Percentiles rank a stretch among this genome's conserved stretches.
Evolutionary conservation across 2,329 filamentous ascomycete species (phyloP).

Genomic region (Scedosporium minutisporum): DNA sequence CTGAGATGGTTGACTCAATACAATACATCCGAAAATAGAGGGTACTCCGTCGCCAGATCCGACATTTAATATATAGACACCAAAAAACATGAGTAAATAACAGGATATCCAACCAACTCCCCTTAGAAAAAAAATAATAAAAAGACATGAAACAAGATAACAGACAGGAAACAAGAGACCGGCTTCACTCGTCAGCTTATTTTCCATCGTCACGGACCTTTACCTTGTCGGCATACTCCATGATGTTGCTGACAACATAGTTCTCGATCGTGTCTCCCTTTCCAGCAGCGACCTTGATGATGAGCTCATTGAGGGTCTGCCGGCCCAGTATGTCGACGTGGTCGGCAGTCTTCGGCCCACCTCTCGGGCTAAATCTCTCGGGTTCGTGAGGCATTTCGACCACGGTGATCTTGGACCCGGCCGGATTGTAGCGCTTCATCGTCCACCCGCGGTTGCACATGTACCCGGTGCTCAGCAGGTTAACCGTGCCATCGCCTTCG

Average conservation of each 20-base stretch:
- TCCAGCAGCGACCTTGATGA: conserved; percentile 78
- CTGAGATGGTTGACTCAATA: too few species aligned
- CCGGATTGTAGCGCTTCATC: conserved; percentile 88
- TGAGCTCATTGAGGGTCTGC: conserved; percentile 80
- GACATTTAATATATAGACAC: too few species aligned
- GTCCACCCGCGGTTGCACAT: conserved; percentile 97
- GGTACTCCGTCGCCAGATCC: too few species aligned
- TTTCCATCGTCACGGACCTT: conserved; percentile 64
- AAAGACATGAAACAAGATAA: neutral
- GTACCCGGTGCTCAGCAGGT: conserved; percentile 82
- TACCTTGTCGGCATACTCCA: conserved; percentile 72
- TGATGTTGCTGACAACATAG: conserved; percentile 70
- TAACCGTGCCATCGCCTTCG: conserved; percentile 93
- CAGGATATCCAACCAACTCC: neutral
- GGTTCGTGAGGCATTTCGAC: conserved; percentile 97
- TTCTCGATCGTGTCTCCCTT: conserved; percentile 71
- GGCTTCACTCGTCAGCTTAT: neutral
- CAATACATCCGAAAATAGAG: too few species aligned
- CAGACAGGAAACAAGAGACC: neutral
- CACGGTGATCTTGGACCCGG: conserved; percentile 68
- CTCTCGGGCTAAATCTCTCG: conserved; percentile 77
- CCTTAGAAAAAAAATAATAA: neutral
- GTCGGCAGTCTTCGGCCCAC: conserved; percentile 64
- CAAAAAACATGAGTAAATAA: too few species aligned
- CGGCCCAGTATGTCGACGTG: conserved; percentile 94